Percentiles rank a stretch among this genome's conserved stretches.
These are phyloP conservation scores for Venturia asperata DNA, from an alignment of 2,329 filamentous ascomycete species.

Conservation along the genomic window DNA sequence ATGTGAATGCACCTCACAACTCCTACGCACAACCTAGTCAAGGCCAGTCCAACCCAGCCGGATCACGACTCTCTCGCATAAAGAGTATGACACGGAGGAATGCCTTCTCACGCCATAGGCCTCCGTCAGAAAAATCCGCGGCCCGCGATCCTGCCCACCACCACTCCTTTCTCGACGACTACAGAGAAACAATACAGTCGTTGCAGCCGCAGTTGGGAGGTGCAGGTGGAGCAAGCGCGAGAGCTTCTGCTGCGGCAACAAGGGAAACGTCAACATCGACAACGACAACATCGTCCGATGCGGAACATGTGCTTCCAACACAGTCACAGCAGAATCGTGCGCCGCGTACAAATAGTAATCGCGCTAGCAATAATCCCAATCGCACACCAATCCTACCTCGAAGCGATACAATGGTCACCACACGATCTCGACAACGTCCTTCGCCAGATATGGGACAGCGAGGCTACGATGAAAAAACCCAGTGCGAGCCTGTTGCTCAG, in stretches of 20 bases:
- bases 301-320: neutral
- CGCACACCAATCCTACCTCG: neutral
- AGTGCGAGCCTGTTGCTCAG: constrained; percentile 12
- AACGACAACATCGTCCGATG: neutral
- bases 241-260: neutral
- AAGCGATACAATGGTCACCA: neutral
- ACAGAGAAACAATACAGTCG: neutral
- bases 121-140: neutral
- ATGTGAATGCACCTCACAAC: neutral
- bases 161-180: neutral
- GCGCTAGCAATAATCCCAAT: neutral
- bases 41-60: neutral
- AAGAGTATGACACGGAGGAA: constrained; percentile 1
- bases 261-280: neutral
- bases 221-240: neutral
- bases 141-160: neutral
- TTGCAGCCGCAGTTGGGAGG: neutral
- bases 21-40: constrained; percentile 1
- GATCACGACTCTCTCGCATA: neutral
- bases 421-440: neutral
- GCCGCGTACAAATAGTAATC: neutral
- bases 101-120: neutral
- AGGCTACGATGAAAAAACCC: constrained; percentile 8
- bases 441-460: constrained; percentile 1
- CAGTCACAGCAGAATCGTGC: neutral